These are phyloP conservation scores for Phaffia australis DNA, from an alignment of 768 basidiomycete species.

Conservation along the genomic window DNA sequence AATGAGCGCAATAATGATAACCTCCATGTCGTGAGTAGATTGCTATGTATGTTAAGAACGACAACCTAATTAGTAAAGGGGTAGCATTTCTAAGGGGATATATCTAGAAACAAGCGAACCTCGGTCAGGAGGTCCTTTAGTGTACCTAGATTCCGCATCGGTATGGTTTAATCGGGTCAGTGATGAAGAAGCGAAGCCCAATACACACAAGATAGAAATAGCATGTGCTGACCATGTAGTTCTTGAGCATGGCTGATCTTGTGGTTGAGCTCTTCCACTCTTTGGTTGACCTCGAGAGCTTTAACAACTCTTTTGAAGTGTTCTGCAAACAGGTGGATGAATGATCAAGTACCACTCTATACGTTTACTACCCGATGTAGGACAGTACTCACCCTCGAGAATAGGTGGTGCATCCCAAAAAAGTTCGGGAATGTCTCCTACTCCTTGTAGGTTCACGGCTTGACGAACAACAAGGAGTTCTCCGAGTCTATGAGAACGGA, in stretches of 20 bases:
- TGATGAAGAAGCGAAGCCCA: too few relatives aligned
- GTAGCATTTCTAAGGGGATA: neutral
- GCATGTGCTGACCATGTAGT: neutral
- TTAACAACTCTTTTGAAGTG: constrained; percentile 12
- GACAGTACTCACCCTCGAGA: constrained; percentile 10
- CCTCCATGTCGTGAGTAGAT: constrained; percentile 19
- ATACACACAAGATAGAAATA: too few relatives aligned
- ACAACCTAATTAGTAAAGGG: neutral
- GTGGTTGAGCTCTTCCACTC: constrained; percentile 14
- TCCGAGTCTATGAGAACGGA: constrained; percentile 1
- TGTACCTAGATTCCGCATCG: neutral
- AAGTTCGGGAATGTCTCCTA: constrained; percentile 17
- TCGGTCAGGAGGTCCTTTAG: constrained; percentile 15
- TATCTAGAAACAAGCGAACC: neutral
- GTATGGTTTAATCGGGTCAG: neutral
- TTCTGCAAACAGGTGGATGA: neutral
- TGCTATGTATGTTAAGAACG: neutral
- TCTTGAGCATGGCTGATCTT: constrained; percentile 14
- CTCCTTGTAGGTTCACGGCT: constrained; percentile 20
- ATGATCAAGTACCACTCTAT: neutral
- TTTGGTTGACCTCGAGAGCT: constrained; percentile 10
- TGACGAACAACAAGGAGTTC: constrained; percentile 20
- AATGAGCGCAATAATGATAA: constrained; percentile 10
- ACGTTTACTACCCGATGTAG: neutral
- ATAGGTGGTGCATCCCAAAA: constrained; percentile 23